These are phyloP conservation scores for Zasmidium cellare DNA, from an alignment of 2,329 filamentous ascomycete genomes.

Conservation along the genomic window DNA sequence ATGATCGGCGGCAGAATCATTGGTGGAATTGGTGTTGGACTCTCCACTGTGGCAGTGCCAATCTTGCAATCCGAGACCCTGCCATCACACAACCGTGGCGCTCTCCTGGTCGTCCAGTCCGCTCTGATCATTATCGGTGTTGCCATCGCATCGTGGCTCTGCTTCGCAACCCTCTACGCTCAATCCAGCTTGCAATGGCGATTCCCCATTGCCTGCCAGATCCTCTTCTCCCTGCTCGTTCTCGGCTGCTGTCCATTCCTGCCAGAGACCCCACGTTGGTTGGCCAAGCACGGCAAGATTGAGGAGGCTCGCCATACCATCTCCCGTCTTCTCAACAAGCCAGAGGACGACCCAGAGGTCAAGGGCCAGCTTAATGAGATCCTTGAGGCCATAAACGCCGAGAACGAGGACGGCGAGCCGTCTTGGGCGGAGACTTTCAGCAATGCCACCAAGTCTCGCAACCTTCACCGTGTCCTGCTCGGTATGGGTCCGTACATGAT, in stretches of 20 bases:
- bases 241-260: slow-evolving; percentile 30
- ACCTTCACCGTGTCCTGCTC: slow-evolving; percentile 37
- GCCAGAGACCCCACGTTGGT: slow-evolving; percentile 31
- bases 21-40: slow-evolving; percentile 29
- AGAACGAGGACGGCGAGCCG: slow-evolving; percentile 34
- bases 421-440: slow-evolving; percentile 39
- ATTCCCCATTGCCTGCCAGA: slow-evolving; percentile 33
- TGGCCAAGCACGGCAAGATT: slow-evolving; percentile 29
- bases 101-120: slow-evolving; percentile 30
- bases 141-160: slow-evolving; percentile 31
- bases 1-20: slow-evolving; percentile 29
- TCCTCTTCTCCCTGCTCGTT: slow-evolving; percentile 31
- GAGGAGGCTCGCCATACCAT: slow-evolving; percentile 32
- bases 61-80: slow-evolving; percentile 33
- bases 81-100: slow-evolving; percentile 31
- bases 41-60: slow-evolving; percentile 32
- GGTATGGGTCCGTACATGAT: slow-evolving; percentile 41
- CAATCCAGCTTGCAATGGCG: slow-evolving; percentile 30
- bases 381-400: slow-evolving; percentile 33
- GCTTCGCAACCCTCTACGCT: slow-evolving; percentile 29
- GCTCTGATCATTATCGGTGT: slow-evolving; percentile 32
- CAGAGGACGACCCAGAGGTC: slow-evolving; percentile 33
- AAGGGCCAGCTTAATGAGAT: slow-evolving; percentile 39
- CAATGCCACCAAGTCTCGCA: slow-evolving; percentile 37
- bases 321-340: slow-evolving; percentile 34